Evolutionary conservation across 1,139 yeast genomes (phyloP).

Genomic region (Candida sp.): DNA sequence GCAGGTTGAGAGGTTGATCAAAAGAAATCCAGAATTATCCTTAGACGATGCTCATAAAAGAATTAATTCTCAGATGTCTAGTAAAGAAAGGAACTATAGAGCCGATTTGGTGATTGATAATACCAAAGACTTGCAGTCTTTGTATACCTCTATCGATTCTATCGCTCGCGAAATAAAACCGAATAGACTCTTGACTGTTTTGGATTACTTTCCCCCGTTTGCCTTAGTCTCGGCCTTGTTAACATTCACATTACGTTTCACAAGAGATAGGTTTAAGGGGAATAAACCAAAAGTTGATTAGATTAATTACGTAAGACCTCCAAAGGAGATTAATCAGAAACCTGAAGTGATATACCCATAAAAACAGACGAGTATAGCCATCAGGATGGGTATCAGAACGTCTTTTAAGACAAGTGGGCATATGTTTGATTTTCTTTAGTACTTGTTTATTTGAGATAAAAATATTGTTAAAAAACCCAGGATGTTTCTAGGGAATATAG

Average conservation of each 20-base stretch:
- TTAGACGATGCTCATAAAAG: constrained; percentile 68
- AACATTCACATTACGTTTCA: constrained; percentile 16
- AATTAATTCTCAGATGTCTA: constrained; percentile 74
- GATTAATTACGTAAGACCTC: neutral
- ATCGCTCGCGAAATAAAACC: constrained; percentile 50
- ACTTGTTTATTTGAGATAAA: too few species aligned
- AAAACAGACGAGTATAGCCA: too few species aligned
- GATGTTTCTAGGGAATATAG: too few species aligned
- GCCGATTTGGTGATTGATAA: constrained; percentile 75
- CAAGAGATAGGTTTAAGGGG: constrained; percentile 20
- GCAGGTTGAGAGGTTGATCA: constrained; percentile 62
- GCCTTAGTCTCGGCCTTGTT: constrained; percentile 31
- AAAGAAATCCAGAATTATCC: constrained; percentile 66
- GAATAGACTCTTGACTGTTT: constrained; percentile 48
- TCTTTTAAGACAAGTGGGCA: too few species aligned
- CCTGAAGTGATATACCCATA: too few species aligned
- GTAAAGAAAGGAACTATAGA: constrained; percentile 49
- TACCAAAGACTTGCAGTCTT: too few species aligned
- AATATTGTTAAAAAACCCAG: too few species aligned
- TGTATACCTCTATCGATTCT: constrained; percentile 45
- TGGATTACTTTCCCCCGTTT: constrained; percentile 59
- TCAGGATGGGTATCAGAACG: too few species aligned
- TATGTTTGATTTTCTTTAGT: too few species aligned
- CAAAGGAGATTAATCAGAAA: too few species aligned
- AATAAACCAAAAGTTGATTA: constrained; percentile 3